Percentiles rank a stretch among this genome's conserved stretches.
Evolutionary conservation across 805 yeast species (phyloP).

Genomic region (Nakazawaea populi): DNA sequence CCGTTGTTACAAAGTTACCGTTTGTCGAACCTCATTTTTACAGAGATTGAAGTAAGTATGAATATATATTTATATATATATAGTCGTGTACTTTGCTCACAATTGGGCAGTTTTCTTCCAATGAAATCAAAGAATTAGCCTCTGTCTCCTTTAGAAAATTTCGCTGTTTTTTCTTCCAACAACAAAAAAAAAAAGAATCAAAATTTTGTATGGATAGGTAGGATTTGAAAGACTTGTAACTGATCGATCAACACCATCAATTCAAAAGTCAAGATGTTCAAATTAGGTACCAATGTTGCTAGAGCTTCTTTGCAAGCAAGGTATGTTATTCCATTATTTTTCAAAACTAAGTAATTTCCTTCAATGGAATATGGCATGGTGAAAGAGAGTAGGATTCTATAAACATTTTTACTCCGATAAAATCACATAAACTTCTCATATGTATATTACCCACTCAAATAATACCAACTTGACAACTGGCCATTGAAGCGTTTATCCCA

Average conservation of each 20-base stretch:
- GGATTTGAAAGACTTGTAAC: background rate
- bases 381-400: too few relatives aligned
- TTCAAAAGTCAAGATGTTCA: slow-evolving; percentile 7
- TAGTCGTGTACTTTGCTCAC: background rate
- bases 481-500: too few relatives aligned
- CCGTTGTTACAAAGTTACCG: slow-evolving; percentile 76
- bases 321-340: slow-evolving; percentile 1
- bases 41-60: slow-evolving; percentile 24
- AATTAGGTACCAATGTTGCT: slow-evolving; percentile 10
- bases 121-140: slow-evolving; percentile 7
- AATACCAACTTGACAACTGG: too few relatives aligned
- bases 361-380: background rate
- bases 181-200: background rate
- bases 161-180: slow-evolving; percentile 1
- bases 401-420: background rate
- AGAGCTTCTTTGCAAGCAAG: slow-evolving; percentile 10
- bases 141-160: background rate
- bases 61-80: background rate
- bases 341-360: background rate
- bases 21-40: slow-evolving; percentile 73
- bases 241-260: background rate
- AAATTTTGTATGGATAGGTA: background rate
- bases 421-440: background rate
- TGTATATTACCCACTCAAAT: too few relatives aligned
- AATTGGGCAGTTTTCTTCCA: background rate